Base-by-base conservation (phyloP, 495 filamentous ascomycete species). In the Cladorrhinum samala region DNA sequence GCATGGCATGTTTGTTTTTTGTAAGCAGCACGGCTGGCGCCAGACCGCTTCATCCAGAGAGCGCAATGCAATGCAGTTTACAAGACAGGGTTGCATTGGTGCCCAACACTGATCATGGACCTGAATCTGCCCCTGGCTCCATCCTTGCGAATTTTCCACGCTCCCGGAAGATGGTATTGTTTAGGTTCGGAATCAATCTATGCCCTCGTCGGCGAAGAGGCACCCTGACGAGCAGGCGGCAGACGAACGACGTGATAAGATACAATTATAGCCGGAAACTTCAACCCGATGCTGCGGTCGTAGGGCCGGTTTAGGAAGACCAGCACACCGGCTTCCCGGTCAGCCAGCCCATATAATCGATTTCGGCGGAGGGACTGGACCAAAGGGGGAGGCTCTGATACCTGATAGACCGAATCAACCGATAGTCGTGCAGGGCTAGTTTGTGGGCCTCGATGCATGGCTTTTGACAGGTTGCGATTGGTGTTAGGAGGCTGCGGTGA, bases 401-500 rank as follows among this genome's bases (percentile, higher is more conserved):
- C 27, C 27, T 33, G 11, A 33, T 33, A 11, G 6, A 33, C 11
- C 27, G 11, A 33, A 33, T 11, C 5, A 5, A 33, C 14, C 42
- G 20, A 24, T 45, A 45, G 18, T 23, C 20, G 18, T 20, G 42
- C 17, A 18, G 2, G 39, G 39, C 39, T 41, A 18, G 39, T 18
- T 41, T 17, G 39, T 18, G 17, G 39, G 39, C 39, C 20, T 16
- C 4, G 21, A 23, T 45, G 2, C 18, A 45, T 20, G 42, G 45
- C 13, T 17, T 47, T 47, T 47, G 45, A 47, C 23, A 47, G 45
- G 30, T 47, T 18, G 45, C 45, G 21, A 47, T 47, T 25, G 8
- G 21, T 17, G 45, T 18, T 30, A 24, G 39, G 27, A 11, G 13
- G 39, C 13, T 41, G 39, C 39, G n/a, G 39, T 41, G 17, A n/a